A percentile compares a stretch with the other conserved stretches of the same genome.
Conservation (phyloP, 306 rosid genomes). For the Acacia crassicarpa region DNA sequence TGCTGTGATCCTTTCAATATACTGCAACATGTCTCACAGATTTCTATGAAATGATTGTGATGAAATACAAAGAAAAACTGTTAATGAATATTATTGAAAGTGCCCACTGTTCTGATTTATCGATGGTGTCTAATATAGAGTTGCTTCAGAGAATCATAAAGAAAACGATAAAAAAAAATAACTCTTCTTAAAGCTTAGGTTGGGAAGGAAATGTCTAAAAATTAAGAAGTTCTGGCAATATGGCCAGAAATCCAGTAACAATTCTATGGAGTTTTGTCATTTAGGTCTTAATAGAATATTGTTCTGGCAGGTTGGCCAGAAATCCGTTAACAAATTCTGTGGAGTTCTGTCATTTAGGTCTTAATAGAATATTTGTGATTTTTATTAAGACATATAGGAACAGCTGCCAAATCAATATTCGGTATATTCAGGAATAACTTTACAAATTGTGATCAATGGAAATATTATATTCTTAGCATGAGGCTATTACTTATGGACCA, state of each 20-base stretch:
- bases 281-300: background rate
- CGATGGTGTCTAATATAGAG: background rate
- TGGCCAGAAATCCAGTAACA: background rate
- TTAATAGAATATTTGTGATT: background rate
- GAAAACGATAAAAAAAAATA: background rate
- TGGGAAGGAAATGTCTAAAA: background rate
- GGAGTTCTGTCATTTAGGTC: background rate
- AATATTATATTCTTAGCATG: background rate
- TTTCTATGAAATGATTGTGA: background rate
- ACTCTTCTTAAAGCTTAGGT: background rate
- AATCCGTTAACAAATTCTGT: background rate
- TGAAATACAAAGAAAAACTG: background rate
- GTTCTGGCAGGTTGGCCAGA: background rate
- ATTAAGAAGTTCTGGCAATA: background rate
- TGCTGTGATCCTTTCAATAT: conserved; percentile 6
- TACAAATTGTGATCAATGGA: background rate
- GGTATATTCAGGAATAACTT: background rate
- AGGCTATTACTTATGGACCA: background rate
- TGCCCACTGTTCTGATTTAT: background rate
- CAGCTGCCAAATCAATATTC: background rate
- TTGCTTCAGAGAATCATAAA: background rate
- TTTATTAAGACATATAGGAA: background rate
- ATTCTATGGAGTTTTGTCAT: background rate
- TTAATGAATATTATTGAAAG: background rate
- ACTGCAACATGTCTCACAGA: conserved; percentile 12